Evolutionary conservation across 2,329 filamentous ascomycete genomes (phyloP).

Genomic region (Blastomyces gilchristii): DNA sequence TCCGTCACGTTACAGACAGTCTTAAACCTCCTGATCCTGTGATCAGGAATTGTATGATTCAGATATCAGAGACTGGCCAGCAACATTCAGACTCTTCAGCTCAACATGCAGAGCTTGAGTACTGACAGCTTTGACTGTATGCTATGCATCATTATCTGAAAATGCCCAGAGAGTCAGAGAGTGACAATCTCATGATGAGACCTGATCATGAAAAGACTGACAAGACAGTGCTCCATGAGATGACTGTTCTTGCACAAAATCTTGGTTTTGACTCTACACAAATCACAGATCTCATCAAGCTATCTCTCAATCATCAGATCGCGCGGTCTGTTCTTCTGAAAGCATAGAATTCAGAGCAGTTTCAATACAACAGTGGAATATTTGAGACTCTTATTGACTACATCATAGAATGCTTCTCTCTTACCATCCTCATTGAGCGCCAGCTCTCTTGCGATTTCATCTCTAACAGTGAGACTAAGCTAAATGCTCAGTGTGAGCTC

Average conservation of each 20-base stretch:
- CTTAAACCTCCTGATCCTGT: not conserved
- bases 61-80: not conserved
- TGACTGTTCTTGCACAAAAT: conserved; percentile 16
- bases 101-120: not conserved
- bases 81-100: not conserved
- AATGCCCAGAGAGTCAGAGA: not conserved
- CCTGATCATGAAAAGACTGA: not conserved
- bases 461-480: conserved; percentile 10
- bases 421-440: not conserved
- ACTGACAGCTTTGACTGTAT: not conserved
- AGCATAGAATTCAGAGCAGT: conserved; percentile 16
- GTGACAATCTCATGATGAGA: not conserved
- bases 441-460: not conserved
- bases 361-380: conserved; percentile 15
- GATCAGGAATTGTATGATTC: not conserved
- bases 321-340: conserved; percentile 17
- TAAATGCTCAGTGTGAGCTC: conserved; percentile 13
- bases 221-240: conserved; percentile 5
- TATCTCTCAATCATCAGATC: conserved; percentile 18
- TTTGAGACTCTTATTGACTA: conserved; percentile 17
- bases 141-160: not conserved
- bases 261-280: conserved; percentile 18
- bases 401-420: not conserved
- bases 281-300: conserved; percentile 15
- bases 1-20: too few species aligned